A percentile compares a stretch with the other conserved stretches of the same genome.
Conservation (phyloP, 2,329 filamentous ascomycete genomes). For the Elsinoe arachidis region DNA sequence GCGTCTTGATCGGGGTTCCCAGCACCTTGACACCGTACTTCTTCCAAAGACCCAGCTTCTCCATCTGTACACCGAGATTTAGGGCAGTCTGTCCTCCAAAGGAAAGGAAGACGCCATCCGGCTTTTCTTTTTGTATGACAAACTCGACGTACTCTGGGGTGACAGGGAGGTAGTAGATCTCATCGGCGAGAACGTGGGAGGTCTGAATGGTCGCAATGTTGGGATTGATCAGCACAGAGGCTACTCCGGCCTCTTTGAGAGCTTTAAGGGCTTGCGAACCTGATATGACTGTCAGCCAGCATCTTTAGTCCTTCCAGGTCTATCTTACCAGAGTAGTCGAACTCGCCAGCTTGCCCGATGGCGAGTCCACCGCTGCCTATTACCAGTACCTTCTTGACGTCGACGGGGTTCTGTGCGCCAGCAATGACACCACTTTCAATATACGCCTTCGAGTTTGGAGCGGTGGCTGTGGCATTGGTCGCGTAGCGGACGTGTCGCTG, state of each 20-base stretch:
- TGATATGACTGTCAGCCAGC: conserved; percentile 31
- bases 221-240: conserved; percentile 90
- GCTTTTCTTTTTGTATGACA: conserved; percentile 91
- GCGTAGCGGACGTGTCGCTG: conserved; percentile 19
- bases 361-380: conserved; percentile 92
- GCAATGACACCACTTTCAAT: conserved; percentile 81
- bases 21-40: conserved; percentile 93
- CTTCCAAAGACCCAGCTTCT: conserved; percentile 90
- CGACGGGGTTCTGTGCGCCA: conserved; percentile 63
- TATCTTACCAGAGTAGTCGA: conserved; percentile 87
- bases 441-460: conserved; percentile 78
- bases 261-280: conserved; percentile 95
- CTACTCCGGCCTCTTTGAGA: conserved; percentile 85
- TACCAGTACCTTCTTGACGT: conserved; percentile 95
- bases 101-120: conserved; percentile 93
- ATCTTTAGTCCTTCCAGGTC: too few species aligned
- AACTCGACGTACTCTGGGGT: conserved; percentile 96
- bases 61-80: conserved; percentile 94
- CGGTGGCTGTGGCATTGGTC: conserved; percentile 48
- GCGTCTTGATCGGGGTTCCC: conserved; percentile 85
- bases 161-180: conserved; percentile 96
- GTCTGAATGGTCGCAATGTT: conserved; percentile 99
- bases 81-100: conserved; percentile 97
- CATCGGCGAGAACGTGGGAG: conserved; percentile 88
- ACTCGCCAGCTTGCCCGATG: conserved; percentile 96